Conservation (phyloP, 2,329 filamentous ascomycete species). For the Phialemoniopsis sp. region DNA sequence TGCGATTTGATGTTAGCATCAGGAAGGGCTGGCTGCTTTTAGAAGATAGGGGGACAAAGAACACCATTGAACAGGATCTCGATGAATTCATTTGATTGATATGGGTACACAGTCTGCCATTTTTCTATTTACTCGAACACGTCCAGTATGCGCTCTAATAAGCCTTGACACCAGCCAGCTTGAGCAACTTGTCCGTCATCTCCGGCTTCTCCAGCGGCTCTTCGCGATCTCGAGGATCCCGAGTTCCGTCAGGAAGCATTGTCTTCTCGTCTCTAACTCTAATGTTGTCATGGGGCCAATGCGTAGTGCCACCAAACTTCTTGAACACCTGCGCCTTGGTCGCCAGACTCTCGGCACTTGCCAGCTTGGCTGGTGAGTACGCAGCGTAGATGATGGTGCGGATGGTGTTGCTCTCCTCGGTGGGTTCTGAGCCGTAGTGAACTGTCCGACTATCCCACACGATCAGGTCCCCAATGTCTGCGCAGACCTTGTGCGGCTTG, state of each 20-base stretch:
- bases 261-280: not conserved
- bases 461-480: no score
- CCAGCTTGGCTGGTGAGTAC: slow-evolving; percentile 26
- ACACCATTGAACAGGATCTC: no score
- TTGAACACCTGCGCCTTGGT: slow-evolving; percentile 22
- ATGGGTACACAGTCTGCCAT: no score
- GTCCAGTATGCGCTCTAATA: no score
- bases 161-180: slow-evolving; percentile 26
- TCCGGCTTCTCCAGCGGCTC: slow-evolving; percentile 30
- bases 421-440: slow-evolving; percentile 29
- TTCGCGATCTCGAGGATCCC: slow-evolving; percentile 2
- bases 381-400: slow-evolving; percentile 27
- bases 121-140: no score
- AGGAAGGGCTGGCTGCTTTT: no score
- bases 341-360: slow-evolving; percentile 17
- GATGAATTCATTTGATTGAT: no score
- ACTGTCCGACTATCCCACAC: slow-evolving; percentile 30
- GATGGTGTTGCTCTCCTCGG: slow-evolving; percentile 13
- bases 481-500: no score
- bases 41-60: no score
- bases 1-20: no score
- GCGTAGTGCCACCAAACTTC: slow-evolving; percentile 19
- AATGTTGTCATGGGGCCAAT: slow-evolving; percentile 19
- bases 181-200: slow-evolving; percentile 23
- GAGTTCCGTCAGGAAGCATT: slow-evolving; percentile 1